Percentiles rank a stretch among this genome's conserved stretches.
phyloP scores from a whole-genome alignment of 345 rosid genomes.

The Reutealis trisperma region DNA sequence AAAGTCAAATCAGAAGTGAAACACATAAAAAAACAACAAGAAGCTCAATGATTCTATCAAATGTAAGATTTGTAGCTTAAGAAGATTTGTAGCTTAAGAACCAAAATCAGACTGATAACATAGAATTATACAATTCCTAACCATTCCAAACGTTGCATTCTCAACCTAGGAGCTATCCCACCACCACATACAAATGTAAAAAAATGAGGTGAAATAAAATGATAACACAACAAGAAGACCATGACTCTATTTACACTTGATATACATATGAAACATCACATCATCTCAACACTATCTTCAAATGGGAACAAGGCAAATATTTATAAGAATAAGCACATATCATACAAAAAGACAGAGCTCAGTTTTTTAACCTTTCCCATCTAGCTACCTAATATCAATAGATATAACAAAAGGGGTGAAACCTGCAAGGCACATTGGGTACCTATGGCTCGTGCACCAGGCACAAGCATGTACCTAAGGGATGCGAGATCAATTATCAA shows the following conservation, averaged over 20 bases:
- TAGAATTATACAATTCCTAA: not conserved
- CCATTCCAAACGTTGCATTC: not conserved
- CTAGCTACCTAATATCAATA: not conserved
- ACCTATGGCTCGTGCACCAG: not conserved
- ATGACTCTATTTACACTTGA: not conserved
- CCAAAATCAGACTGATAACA: not conserved
- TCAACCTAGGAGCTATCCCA: not conserved
- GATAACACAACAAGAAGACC: not conserved
- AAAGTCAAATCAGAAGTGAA: not conserved
- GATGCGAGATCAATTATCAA: not conserved
- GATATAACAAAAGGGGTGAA: not conserved
- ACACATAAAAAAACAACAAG: not conserved
- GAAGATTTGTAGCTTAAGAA: not conserved
- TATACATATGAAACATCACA: too few relatives aligned
- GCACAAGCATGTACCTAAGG: not conserved
- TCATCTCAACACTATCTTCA: not conserved
- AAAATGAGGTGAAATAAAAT: not conserved
- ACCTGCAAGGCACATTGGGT: not conserved
- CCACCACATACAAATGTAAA: not conserved
- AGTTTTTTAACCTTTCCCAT: not conserved
- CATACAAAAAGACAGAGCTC: not conserved
- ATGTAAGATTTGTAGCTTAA: not conserved
- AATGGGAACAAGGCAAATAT: not conserved
- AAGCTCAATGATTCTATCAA: not conserved
- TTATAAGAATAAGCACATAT: not conserved